A percentile compares a stretch with the other conserved stretches of the same genome.
phyloP scores from a whole-genome alignment of 495 filamentous ascomycete genomes.

The Xylaria acuta region DNA sequence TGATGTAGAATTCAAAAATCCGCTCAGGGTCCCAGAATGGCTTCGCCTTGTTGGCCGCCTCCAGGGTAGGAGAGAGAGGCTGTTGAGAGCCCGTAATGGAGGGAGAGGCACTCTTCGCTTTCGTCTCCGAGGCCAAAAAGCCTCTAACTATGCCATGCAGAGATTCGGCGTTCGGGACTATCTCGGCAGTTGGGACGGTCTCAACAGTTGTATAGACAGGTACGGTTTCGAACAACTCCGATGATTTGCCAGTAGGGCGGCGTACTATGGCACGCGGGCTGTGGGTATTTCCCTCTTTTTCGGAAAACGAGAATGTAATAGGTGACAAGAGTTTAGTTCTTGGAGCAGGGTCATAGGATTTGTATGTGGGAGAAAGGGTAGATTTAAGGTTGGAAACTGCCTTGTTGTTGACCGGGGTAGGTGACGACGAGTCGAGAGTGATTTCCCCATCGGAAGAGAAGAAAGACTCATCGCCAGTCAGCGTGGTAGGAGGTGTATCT shows the following conservation, averaged over 20 bases:
- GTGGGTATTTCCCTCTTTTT: not conserved
- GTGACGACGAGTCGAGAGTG: not conserved
- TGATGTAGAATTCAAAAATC: constrained; percentile 22
- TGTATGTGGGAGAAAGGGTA: not conserved
- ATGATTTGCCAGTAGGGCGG: not conserved
- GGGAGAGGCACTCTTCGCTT: not conserved
- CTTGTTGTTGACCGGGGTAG: not conserved
- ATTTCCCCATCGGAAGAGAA: not conserved
- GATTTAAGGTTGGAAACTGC: not conserved
- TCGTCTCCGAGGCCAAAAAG: constrained; percentile 10
- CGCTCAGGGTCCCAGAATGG: constrained; percentile 16
- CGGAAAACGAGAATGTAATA: not conserved
- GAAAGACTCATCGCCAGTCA: constrained; percentile 17
- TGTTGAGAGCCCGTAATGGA: not conserved
- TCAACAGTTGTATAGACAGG: not conserved
- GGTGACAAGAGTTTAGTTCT: not conserved
- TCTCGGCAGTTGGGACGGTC: not conserved
- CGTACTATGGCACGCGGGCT: not conserved
- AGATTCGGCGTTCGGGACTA: not conserved
- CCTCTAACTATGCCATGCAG: constrained; percentile 12
- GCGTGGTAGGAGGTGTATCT: constrained; percentile 20
- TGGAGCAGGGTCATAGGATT: no score
- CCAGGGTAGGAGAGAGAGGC: not conserved
- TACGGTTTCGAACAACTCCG: not conserved
- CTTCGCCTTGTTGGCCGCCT: not conserved